These are phyloP conservation scores for Pisolithus thermaeus DNA, from an alignment of 1,284 basidiomycete species.

Conservation along the genomic window DNA sequence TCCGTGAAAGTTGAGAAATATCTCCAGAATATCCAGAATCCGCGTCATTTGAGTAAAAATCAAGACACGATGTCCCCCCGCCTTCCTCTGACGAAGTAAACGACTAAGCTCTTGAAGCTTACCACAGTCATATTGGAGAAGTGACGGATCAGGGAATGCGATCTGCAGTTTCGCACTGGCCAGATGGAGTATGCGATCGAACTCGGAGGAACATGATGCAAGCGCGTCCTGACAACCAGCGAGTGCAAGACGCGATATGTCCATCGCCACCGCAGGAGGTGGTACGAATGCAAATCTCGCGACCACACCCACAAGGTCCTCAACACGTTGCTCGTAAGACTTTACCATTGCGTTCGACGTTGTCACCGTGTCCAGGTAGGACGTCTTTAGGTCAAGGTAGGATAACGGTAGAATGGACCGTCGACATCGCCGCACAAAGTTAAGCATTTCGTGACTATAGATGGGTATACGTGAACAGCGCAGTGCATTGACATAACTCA, in stretches of 20 bases:
- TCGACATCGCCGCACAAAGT: constrained; percentile 36
- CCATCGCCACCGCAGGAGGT: constrained; percentile 72
- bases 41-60: constrained; percentile 99
- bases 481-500: constrained; percentile 71
- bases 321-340: constrained; percentile 59
- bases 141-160: constrained; percentile 86
- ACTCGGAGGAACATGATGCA: constrained; percentile 35
- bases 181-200: constrained; percentile 68
- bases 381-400: constrained; percentile 31
- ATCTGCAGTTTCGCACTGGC: constrained; percentile 84
- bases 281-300: constrained; percentile 83
- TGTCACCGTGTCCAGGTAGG: constrained; percentile 39
- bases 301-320: constrained; percentile 51
- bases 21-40: constrained; percentile 91
- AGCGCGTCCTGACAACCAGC: constrained; percentile 34
- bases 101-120: constrained; percentile 84
- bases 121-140: constrained; percentile 95
- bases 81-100: constrained; percentile 80
- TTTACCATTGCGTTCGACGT: constrained; percentile 47
- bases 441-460: constrained; percentile 60
- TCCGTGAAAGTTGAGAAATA: constrained; percentile 90
- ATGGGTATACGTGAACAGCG: constrained; percentile 64
- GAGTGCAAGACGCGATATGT: constrained; percentile 63
- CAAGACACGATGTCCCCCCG: constrained; percentile 82
- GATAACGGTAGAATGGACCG: constrained; percentile 56